Evolutionary conservation across 345 rosid genomes (phyloP), one percentile per base, ranked within the genome.

Genomic region (Cardiospermum halicacabum): DNA sequence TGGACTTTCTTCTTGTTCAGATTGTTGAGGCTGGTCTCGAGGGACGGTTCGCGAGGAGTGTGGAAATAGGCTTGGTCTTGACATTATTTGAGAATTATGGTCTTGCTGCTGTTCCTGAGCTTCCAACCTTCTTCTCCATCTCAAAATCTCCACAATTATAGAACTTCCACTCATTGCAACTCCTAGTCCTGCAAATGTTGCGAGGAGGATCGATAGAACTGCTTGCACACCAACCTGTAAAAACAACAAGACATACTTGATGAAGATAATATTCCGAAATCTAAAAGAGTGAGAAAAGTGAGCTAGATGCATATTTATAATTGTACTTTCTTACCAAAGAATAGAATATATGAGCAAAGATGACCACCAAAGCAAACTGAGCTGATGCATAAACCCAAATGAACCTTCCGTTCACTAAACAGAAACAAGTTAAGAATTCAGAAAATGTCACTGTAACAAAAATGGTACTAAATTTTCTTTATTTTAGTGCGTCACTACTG

Each of bases 161-260:
- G 97, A 88, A 67, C 95, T 85, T 27, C 81, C 86, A 51, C 96
- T 84, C 94, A 88, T 90, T 11, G 95, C 80, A 0, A 87, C 81
- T 47, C 97, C 96, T 53, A 88, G 87, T 34, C 96, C 97, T 1
- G 94, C 78, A 72, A 94, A 88, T 61, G 96, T 85, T 11, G 97
- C 88, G 0, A 94, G 81, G 53, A 88, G 85, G 49, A 88, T 72
- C 0, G 97, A 85, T 63, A 94, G 78, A 66, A 91, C 84, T 22
- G 96, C 82, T 77, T 84, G 91, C 57, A 88, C 64, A 16, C 65
- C 55, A 58, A 94, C 85, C 97, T 90, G 77, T 31, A 60, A 4
- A 43, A 56, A 19, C 24, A 26, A 22, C 11, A 24, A 3, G 1
- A 60, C 37, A 3, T 34, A 34, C 3, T 6, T 37, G 42, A 37